Evolutionary conservation across 306 rosid species (phyloP).

Genomic region (Ziziphus jujuba): DNA sequence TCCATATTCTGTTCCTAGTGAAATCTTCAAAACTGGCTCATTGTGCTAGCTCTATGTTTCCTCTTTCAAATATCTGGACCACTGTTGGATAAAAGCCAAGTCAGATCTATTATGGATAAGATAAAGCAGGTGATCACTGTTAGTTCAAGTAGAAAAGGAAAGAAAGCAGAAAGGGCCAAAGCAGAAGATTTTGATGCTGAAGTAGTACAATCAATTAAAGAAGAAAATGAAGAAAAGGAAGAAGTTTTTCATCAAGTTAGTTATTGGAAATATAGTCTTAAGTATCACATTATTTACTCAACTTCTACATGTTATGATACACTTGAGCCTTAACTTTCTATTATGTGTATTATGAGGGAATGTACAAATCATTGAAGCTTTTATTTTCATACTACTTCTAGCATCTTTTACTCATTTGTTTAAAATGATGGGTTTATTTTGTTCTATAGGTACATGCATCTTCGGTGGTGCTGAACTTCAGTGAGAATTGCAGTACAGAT

Average conservation of each 20-base stretch:
- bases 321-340: too few species aligned
- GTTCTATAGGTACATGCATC: constrained; percentile 96
- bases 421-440: background rate
- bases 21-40: background rate
- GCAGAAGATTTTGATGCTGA: constrained; percentile 99
- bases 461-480: constrained; percentile 98
- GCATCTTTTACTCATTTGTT: background rate
- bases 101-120: constrained; percentile 78
- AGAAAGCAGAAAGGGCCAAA: constrained; percentile 80
- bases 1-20: background rate
- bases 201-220: constrained; percentile 82
- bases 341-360: too few species aligned
- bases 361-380: too few species aligned
- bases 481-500: constrained; percentile 95
- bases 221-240: constrained; percentile 99
- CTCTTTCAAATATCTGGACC: constrained; percentile 72
- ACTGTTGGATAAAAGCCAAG: constrained; percentile 88
- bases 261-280: constrained; percentile 10
- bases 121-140: constrained; percentile 91
- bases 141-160: constrained; percentile 86
- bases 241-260: constrained; percentile 99
- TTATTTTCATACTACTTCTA: background rate
- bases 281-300: constrained; percentile 7
- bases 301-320: too few species aligned
- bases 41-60: background rate